phyloP scores from a whole-genome alignment of 345 rosid species.

The Lepidium africanum region DNA sequence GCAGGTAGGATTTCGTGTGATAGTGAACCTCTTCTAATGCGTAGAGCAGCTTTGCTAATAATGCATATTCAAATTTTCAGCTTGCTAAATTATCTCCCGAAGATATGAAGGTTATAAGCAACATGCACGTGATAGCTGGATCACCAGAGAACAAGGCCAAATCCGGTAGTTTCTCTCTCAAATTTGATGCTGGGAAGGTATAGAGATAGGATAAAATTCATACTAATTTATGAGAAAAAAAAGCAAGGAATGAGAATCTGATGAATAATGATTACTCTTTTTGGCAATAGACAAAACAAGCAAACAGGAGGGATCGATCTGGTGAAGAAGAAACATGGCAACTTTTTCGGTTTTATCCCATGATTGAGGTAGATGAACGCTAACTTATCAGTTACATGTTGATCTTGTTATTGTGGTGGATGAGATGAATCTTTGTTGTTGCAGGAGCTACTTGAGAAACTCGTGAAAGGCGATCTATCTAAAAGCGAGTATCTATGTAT shows the following conservation, averaged over 20 bases:
- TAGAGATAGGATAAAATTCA: neutral
- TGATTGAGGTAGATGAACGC: conserved; percentile 61
- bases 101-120: conserved; percentile 70
- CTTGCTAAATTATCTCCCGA: conserved; percentile 63
- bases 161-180: conserved; percentile 63
- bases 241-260: neutral
- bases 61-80: conserved; percentile 32
- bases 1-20: conserved; percentile 56
- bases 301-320: conserved; percentile 73
- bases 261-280: conserved; percentile 2
- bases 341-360: conserved; percentile 80
- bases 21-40: neutral
- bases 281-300: conserved; percentile 58
- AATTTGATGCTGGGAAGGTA: conserved; percentile 81
- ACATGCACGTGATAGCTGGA: conserved; percentile 72
- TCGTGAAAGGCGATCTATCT: conserved; percentile 58
- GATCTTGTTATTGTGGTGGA: neutral
- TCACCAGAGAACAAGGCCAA: conserved; percentile 43
- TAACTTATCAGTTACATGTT: neutral
- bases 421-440: conserved; percentile 3
- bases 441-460: conserved; percentile 75
- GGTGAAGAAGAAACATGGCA: conserved; percentile 94
- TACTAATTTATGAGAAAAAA: neutral
- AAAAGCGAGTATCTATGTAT: conserved; percentile 57
- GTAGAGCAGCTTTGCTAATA: neutral